Evolutionary conservation across 202 grass and related monocot genomes (phyloP), one percentile per base, ranked within the genome.

Genomic region (Digitaria exilis): DNA sequence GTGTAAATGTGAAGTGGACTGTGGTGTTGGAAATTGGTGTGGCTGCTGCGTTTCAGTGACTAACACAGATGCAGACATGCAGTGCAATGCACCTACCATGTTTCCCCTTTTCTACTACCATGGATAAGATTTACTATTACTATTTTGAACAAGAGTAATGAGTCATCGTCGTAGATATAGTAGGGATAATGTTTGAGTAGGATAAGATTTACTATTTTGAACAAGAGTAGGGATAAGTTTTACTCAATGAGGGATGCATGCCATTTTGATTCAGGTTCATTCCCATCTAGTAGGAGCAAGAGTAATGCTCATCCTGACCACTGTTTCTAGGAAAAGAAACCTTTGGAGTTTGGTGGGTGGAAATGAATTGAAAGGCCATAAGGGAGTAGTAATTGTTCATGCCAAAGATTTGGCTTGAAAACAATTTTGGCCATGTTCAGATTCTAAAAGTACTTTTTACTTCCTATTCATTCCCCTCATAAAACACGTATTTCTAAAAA

Each of bases 1-100:
- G 59, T n/a, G 58, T 65, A 29, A 75, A 83, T 84, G 71, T 32
- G 31, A 37, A 4, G 18, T 61, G 61, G 29, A 78, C 50, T 79
- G 55, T 19, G 17, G 43, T 49, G 22, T 44, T 84, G 61, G 65
- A 41, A 78, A 70, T 26, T 63, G 24, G 13, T 7, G 14, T 48
- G 26, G 21, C 0, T 35, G 11, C 50, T 22, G 30, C n/a, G n/a
- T n/a, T n/a, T n/a, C n/a, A n/a, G n/a, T n/a, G n/a, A n/a, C n/a
- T n/a, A n/a, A n/a, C n/a, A n/a, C n/a, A n/a, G n/a, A n/a, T n/a
- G n/a, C 7, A 21, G 21, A 37, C 37, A 9, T 21, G 46, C 28
- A 77, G 43, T 30, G 15, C 16, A 44, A 6, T 44, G 24, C 16
- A 77, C 74, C 74, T 62, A 77, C 57, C 75, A 14, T 49, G 42